These are phyloP conservation scores for Sisymbrium irio DNA, from an alignment of 345 rosid genomes.

Conservation along the genomic window DNA sequence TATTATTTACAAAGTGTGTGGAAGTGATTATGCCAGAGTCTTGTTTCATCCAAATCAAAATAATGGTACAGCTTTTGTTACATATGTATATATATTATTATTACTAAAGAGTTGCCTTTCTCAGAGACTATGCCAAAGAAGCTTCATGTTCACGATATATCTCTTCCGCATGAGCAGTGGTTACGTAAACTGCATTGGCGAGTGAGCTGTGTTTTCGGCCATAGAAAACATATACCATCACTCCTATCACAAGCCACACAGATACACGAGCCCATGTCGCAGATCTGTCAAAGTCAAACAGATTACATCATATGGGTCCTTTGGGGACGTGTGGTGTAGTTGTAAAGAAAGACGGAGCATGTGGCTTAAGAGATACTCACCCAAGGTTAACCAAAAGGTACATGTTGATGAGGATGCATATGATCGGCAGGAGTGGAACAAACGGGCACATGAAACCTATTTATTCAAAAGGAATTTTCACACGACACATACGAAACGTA, in stretches of 20 bases:
- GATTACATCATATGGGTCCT: not conserved
- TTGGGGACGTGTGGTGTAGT: not conserved
- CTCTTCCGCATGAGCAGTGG: slow-evolving; percentile 60
- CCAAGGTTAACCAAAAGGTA: slow-evolving; percentile 90
- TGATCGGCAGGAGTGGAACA: slow-evolving; percentile 87
- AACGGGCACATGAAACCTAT: slow-evolving; percentile 92
- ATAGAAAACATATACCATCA: slow-evolving; percentile 57
- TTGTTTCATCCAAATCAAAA: slow-evolving; percentile 12
- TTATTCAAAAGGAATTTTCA: slow-evolving; percentile 23
- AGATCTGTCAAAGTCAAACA: slow-evolving; percentile 34
- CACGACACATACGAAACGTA: not conserved
- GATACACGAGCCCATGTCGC: slow-evolving; percentile 84
- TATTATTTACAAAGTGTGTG: slow-evolving; percentile 8
- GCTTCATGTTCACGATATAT: slow-evolving; percentile 47
- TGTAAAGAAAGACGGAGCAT: not conserved
- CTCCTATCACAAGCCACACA: slow-evolving; percentile 65
- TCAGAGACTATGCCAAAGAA: slow-evolving; percentile 40
- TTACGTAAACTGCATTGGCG: slow-evolving; percentile 63
- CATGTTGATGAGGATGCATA: slow-evolving; percentile 79
- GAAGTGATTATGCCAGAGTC: not conserved
- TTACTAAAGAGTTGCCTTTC: slow-evolving; percentile 3
- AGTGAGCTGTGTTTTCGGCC: slow-evolving; percentile 72
- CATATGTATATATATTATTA: not conserved
- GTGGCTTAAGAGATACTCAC: slow-evolving; percentile 44
- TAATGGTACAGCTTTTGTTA: not conserved